These are phyloP conservation scores for Penicillium sp. DNA, from an alignment of 2,329 filamentous ascomycete species.

Conservation along the genomic window DNA sequence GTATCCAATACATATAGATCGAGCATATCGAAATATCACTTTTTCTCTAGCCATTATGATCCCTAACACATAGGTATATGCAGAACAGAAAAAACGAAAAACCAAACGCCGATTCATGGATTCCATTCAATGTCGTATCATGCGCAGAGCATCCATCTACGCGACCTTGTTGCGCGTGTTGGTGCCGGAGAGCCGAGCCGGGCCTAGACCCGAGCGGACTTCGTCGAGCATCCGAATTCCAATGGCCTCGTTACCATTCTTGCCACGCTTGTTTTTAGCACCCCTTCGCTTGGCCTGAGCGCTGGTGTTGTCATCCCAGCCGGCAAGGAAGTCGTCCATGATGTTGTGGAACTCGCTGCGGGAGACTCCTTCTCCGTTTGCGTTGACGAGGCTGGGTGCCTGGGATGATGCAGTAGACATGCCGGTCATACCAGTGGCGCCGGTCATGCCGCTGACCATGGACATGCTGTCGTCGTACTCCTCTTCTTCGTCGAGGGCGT, in stretches of 20 bases:
- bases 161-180: constrained; percentile 18
- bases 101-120: constrained; percentile 23
- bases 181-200: constrained; percentile 55
- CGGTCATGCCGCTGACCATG: constrained; percentile 43
- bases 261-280: constrained; percentile 56
- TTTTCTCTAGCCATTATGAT: constrained; percentile 19
- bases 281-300: constrained; percentile 42
- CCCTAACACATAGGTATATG: constrained; percentile 11
- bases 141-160: constrained; percentile 22
- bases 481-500: constrained; percentile 57
- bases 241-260: constrained; percentile 72
- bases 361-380: constrained; percentile 45
- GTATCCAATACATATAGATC: neutral
- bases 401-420: constrained; percentile 52
- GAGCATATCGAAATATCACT: constrained; percentile 13
- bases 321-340: constrained; percentile 86
- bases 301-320: constrained; percentile 44
- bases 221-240: constrained; percentile 89
- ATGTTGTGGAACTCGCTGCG: constrained; percentile 80
- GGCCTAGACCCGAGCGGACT: constrained; percentile 72
- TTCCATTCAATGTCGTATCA: constrained; percentile 24
- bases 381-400: constrained; percentile 51
- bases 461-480: constrained; percentile 52
- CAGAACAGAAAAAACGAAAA: constrained; percentile 15
- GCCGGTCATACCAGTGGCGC: constrained; percentile 56